These are phyloP conservation scores for Monosporascus sp. DNA, from an alignment of 2,329 filamentous ascomycete genomes.

Conservation along the genomic window DNA sequence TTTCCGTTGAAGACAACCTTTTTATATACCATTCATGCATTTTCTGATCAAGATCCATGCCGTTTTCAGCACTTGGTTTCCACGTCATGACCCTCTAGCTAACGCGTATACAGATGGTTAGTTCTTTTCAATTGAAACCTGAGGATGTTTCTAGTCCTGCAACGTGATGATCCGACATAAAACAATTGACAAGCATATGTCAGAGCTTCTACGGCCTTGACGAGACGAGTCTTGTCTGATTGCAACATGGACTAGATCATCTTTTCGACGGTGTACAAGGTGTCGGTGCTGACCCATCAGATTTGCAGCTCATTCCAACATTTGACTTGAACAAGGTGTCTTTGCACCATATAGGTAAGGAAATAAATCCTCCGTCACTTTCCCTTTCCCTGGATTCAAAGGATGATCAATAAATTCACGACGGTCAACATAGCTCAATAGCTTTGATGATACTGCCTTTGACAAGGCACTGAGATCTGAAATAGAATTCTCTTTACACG, in stretches of 20 bases:
- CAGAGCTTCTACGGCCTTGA: constrained; percentile 61
- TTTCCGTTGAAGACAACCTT: constrained; percentile 57
- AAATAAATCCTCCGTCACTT: constrained; percentile 5
- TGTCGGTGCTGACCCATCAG: neutral
- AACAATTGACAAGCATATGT: constrained; percentile 95
- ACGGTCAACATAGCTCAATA: constrained; percentile 78
- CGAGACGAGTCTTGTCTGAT: constrained; percentile 45
- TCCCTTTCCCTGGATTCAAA: constrained; percentile 28
- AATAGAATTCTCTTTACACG: constrained; percentile 1
- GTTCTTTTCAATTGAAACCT: neutral
- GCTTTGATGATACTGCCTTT: constrained; percentile 78
- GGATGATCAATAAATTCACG: constrained; percentile 78
- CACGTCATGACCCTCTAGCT: neutral
- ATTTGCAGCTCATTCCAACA: neutral
- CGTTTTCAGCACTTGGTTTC: constrained; percentile 2
- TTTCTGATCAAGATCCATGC: constrained; percentile 16
- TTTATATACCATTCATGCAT: constrained; percentile 57
- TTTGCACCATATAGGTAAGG: constrained; percentile 8
- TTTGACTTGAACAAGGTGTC: neutral
- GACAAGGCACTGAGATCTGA: constrained; percentile 56
- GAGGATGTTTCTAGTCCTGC: constrained; percentile 16
- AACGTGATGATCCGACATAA: constrained; percentile 78
- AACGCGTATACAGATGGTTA: neutral
- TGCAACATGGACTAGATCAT: constrained; percentile 17
- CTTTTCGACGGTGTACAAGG: neutral